Base-by-base conservation (phyloP, 1,139 yeast genomes). In the Taphrina wiesneri region DNA sequence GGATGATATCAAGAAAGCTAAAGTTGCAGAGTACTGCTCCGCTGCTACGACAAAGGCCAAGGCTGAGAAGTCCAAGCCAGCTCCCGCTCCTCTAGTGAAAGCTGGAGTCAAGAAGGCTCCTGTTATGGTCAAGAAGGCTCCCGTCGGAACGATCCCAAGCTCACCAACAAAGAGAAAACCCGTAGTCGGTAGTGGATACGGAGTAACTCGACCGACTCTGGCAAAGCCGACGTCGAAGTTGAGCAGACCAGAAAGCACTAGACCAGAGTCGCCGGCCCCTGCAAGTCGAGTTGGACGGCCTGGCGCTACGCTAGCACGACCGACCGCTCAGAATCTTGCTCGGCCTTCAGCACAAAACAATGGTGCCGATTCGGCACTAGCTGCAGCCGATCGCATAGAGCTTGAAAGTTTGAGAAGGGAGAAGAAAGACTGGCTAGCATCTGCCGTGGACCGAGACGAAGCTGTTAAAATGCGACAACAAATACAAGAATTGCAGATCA, bases 1-100 rank as follows among this genome's bases (percentile, higher is more conserved):
- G 52, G 98, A 92, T 72, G 92, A 87, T 60, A 83, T 86, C 71
- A 78, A 80, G 72, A 86, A 84, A 74, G 77, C 80, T 19, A 90
- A 90, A 73, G 88, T 93, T 34, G 78, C 78, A 62, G 87, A 86
- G 56, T 84, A 82, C 68, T 84, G 74, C 71, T 86, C 84, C 65
- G 75, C 77, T 1, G 90, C 86, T 0, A 80, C 80, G 41, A 90
- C 89, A 0, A 81, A 79, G 61, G 80, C 83, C 34, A 76, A 74
- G 68, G 67, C 73, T 2, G 73, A 69, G 61, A 71, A 69, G 62
- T 69, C 74, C 23, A 67, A 74, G 7, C 41, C 57, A 1, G 57
- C 17, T 17, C 69, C 72, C 3, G 47, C 53, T 4, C 34, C 47
- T 9, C 26, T 21, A 13, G 39, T 26, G 9, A 45, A 43, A 26